Conservation (phyloP, 2,329 filamentous ascomycete species). For the Coniochaeta hoffmannii region DNA sequence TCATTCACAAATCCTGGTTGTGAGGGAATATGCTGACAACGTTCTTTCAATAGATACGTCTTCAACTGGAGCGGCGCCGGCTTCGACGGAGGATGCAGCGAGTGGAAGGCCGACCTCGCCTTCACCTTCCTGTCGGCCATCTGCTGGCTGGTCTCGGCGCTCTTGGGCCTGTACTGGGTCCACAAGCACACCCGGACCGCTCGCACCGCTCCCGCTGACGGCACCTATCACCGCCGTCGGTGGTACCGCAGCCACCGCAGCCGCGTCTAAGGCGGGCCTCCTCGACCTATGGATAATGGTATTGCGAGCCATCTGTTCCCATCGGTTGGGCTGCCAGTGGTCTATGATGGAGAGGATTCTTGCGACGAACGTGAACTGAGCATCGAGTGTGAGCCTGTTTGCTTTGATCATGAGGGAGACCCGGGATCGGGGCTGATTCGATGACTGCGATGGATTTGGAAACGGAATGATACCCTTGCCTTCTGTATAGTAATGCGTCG, state of each 20-base stretch:
- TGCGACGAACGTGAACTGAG: not conserved
- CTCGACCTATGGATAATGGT: too few species aligned
- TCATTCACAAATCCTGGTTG: not conserved
- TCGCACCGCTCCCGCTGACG: conserved; percentile 2
- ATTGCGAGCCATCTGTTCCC: too few species aligned
- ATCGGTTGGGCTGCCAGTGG: too few species aligned
- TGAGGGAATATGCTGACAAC: conserved; percentile 4
- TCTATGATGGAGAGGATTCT: not conserved
- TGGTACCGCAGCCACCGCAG: conserved; percentile 32
- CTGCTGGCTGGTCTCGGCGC: conserved; percentile 59
- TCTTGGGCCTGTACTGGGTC: conserved; percentile 50
- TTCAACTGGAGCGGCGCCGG: conserved; percentile 54
- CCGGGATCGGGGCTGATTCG: not conserved
- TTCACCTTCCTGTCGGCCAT: conserved; percentile 66
- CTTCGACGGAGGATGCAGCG: conserved; percentile 47
- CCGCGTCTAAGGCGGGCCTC: conserved; percentile 28
- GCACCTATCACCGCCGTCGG: conserved; percentile 19
- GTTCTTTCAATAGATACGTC: conserved; percentile 24
- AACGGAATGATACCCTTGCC: not conserved
- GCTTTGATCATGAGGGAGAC: not conserved
- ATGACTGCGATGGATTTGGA: not conserved
- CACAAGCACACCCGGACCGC: conserved; percentile 27
- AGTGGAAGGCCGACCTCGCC: conserved; percentile 64
- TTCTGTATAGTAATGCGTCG: not conserved
- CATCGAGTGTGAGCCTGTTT: not conserved